These are phyloP conservation scores for Hortiboletus flavorubellus DNA, from an alignment of 768 basidiomycete genomes.

Conservation along the genomic window DNA sequence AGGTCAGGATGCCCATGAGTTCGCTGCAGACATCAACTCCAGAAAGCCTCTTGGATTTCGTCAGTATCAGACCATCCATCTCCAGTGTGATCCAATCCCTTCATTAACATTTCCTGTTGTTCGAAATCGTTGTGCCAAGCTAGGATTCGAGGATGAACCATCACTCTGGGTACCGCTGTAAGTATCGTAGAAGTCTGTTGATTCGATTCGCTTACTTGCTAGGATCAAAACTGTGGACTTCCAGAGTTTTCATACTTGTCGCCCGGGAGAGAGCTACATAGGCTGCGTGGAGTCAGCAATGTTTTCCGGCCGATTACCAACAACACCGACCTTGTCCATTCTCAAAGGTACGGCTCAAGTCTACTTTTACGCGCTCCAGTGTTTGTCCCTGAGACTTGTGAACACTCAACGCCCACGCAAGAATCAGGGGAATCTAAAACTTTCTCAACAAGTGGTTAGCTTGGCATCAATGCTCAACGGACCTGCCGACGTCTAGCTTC, in stretches of 20 bases:
- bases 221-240: constrained; percentile 62
- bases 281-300: constrained; percentile 34
- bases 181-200: background rate
- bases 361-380: constrained; percentile 76
- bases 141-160: constrained; percentile 61
- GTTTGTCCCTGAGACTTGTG: constrained; percentile 94
- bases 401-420: constrained; percentile 87
- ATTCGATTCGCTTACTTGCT: constrained; percentile 43
- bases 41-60: constrained; percentile 34
- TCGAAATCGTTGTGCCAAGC: constrained; percentile 47
- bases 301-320: background rate
- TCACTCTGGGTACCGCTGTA: constrained; percentile 42
- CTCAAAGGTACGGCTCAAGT: constrained; percentile 74
- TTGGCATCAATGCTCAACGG: constrained; percentile 1
- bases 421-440: constrained; percentile 51
- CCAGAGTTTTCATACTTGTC: constrained; percentile 58
- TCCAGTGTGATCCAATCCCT: constrained; percentile 11
- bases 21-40: constrained; percentile 2
- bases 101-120: constrained; percentile 9
- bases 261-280: constrained; percentile 76
- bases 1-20: too few species aligned
- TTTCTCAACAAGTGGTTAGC: constrained; percentile 16
- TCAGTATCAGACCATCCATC: constrained; percentile 28
- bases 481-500: constrained; percentile 65
- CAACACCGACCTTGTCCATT: constrained; percentile 61